These are phyloP conservation scores for Cucurbita maxima DNA, from an alignment of 306 rosid species.

Conservation along the genomic window DNA sequence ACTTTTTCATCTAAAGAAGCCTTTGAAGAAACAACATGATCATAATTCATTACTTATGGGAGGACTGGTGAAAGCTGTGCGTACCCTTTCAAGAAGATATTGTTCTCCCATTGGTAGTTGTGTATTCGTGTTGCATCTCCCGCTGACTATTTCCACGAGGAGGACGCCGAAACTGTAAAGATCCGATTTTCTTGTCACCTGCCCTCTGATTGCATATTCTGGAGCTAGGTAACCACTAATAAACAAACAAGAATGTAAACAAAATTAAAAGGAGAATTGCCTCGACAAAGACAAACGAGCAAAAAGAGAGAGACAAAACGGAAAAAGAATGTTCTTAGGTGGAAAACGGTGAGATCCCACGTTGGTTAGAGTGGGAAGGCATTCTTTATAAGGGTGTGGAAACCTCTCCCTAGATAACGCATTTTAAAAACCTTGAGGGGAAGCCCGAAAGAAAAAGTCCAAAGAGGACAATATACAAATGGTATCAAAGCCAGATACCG, in stretches of 20 bases:
- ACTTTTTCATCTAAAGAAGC: background rate
- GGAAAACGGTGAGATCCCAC: background rate
- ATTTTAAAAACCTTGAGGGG: no score
- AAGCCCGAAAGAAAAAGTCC: no score
- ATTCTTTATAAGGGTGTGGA: no score
- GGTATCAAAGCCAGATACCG: no score
- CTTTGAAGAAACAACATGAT: background rate
- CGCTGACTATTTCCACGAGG: slow-evolving; percentile 72
- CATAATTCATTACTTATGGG: background rate
- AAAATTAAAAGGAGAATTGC: background rate
- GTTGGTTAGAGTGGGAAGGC: no score
- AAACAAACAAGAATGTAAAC: slow-evolving; percentile 10
- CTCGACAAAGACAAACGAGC: background rate
- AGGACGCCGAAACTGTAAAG: slow-evolving; percentile 88
- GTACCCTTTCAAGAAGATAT: slow-evolving; percentile 79
- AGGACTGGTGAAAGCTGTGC: slow-evolving; percentile 1
- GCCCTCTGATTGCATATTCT: slow-evolving; percentile 81
- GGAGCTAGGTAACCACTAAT: slow-evolving; percentile 98
- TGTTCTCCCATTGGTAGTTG: slow-evolving; percentile 56
- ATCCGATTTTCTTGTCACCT: slow-evolving; percentile 72
- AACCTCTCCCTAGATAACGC: no score
- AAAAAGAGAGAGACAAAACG: background rate
- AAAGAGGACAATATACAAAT: no score
- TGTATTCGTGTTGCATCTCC: slow-evolving; percentile 67
- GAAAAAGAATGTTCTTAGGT: background rate